Percentiles rank a stretch among this genome's conserved stretches.
These are phyloP conservation scores for Pythium coloratum DNA, from an alignment of 352 stramenopile genomes.

Conservation along the genomic window DNA sequence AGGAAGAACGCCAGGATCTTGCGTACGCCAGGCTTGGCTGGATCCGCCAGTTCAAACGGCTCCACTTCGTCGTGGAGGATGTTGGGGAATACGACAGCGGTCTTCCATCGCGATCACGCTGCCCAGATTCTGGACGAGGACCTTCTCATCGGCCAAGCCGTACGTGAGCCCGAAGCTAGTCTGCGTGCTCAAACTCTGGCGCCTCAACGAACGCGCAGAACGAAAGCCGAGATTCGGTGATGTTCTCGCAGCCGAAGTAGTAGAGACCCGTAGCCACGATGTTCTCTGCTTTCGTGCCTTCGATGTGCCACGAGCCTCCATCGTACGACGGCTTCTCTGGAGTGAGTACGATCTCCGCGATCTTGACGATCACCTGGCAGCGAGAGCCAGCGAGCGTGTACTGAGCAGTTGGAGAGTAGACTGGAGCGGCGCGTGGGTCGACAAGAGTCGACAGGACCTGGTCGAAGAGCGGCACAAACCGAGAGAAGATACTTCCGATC, in stretches of 20 bases:
- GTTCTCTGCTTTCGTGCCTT: constrained; percentile 32
- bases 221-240: constrained; percentile 34
- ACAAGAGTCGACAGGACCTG: constrained; percentile 17
- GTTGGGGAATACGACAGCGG: constrained; percentile 38
- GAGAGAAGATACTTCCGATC: constrained; percentile 26
- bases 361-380: constrained; percentile 41
- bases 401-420: constrained; percentile 23
- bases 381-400: background rate
- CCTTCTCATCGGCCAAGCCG: constrained; percentile 8
- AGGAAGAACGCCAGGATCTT: too few relatives aligned
- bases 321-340: too few relatives aligned
- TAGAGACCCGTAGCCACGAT: constrained; percentile 38
- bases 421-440: background rate
- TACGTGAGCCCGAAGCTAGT: constrained; percentile 17
- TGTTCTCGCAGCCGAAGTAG: constrained; percentile 40
- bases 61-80: constrained; percentile 31
- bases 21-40: constrained; percentile 20
- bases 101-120: constrained; percentile 17
- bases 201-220: constrained; percentile 25
- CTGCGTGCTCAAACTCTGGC: constrained; percentile 6
- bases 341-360: constrained; percentile 36
- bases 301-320: constrained; percentile 34
- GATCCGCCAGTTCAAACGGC: constrained; percentile 30
- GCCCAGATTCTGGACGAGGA: constrained; percentile 23
- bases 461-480: constrained; percentile 38